Evolutionary conservation across 345 rosid genomes (phyloP), one percentile per base, ranked within the genome.

Genomic region (Orychophragmus violaceus): DNA sequence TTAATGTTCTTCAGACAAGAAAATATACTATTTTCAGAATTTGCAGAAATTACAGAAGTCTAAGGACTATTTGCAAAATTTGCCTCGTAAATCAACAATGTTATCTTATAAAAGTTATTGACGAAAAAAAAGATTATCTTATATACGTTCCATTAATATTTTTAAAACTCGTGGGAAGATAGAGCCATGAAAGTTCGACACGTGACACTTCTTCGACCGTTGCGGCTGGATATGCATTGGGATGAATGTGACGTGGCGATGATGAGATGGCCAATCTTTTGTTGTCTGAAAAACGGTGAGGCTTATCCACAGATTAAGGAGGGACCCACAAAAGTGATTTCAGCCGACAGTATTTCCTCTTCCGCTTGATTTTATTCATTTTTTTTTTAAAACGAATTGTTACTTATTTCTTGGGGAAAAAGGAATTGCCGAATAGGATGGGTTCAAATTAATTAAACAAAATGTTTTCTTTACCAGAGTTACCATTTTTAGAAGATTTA

Each of bases 201-300:
- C 68, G 72, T 73, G 77, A 68, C 16, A 3, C 0, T n/a, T 0
- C 42, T 4, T 2, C 19, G 19, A 53, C 72, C 72, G 77, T 73
- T 66, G 68, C 25, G 13, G 51, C 30, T 17, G 63, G 77, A 73
- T 73, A 73, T 54, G 46, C 59, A 64, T 41, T 9, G 54, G 14
- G 44, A 49, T n/a, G 60, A 65, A 60, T 59, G 63, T 73, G 68
- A 73, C 72, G 72, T 66, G 77, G 68, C 72, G 42, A 59, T 52
- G 68, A 73, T 62, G 63, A 66, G 63, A 35, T 66, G 57, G 77
- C 45, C 67, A 51, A 41, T 41, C 24, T 8, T 56, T 41, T 52
- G 3, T 48, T 37, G 30, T 32, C 28, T 42, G 45, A 48, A 12
- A 66, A 41, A 59, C 55, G 71, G 23, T 72, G 49, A 58, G 32